Evolutionary conservation across 2,329 filamentous ascomycete genomes (phyloP), one percentile per base, ranked within the genome.

Genomic region (Botrytis tulipae): DNA sequence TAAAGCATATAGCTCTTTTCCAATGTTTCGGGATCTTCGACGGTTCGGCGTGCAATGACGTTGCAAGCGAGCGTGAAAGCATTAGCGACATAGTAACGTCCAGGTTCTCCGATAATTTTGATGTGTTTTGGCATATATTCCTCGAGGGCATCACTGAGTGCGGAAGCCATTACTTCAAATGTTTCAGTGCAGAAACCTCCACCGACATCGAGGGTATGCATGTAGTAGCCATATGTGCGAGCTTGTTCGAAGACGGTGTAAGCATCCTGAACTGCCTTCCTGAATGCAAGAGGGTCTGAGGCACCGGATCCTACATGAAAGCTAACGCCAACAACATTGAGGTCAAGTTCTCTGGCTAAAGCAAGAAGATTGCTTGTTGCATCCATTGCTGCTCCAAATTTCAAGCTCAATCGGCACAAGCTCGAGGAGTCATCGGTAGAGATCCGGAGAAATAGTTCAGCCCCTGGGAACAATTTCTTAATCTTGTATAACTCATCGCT

Each of bases 261-360:
- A 29, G 96, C 95, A 80, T 99, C 96, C 79, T 91, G 89, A 68
- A 98, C 95, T 32, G 96, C 95, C 83, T 95, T 95, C 82, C 92
- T 87, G 84, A 97, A 98, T 22, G 95, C 94, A 75, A 90, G 85
- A n/a, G 96, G 94, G 82, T 99, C 96, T 48, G 95, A 95, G 20
- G 96, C 95, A 42, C 96, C 96, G 4, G 96, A 99, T 75, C 96
- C 96, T 73, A 99, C 95, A 82, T 99, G 96, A 87, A 99, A 99
- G 82, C 95, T 97, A 73, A 98, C 95, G 67, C 96, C 96, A 25
- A 97, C 93, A 44, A 99, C 93, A 78, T 96, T 97, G 78, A 99
- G 90, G 29, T 91, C 91, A 44, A 99, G 87, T 74, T 93, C 86
- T 83, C 91, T 92, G 20, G 96, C 96, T 40, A 97, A 85, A 76